A percentile compares a stretch with the other conserved stretches of the same genome.
phyloP scores from a whole-genome alignment of 805 yeast genomes.

The Saturnispora mendoncae region DNA sequence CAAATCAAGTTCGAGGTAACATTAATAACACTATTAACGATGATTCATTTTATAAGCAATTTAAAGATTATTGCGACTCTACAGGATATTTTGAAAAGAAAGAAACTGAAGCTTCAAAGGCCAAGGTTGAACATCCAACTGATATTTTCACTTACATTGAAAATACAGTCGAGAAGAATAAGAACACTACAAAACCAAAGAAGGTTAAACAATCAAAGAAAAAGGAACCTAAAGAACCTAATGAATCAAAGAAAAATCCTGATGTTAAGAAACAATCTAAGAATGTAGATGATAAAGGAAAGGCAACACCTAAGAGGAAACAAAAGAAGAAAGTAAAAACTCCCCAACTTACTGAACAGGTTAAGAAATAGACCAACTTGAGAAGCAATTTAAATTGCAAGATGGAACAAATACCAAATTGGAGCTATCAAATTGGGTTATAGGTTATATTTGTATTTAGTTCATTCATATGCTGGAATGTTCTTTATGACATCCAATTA shows the following conservation, averaged over 20 bases:
- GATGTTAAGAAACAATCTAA: neutral
- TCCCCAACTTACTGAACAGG: neutral
- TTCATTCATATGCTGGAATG: no score
- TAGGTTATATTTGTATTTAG: neutral
- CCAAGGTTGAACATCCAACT: no score
- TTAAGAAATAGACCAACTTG: neutral
- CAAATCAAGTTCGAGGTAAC: slow-evolving; percentile 4
- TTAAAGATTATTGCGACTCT: slow-evolving; percentile 3
- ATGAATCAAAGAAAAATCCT: neutral
- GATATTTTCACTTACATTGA: slow-evolving; percentile 1
- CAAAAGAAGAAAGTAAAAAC: slow-evolving; percentile 4
- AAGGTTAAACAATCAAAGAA: neutral
- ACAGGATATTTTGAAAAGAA: neutral
- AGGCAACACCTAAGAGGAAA: slow-evolving; percentile 6
- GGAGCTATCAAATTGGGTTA: no score
- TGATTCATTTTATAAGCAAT: slow-evolving; percentile 13
- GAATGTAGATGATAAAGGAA: slow-evolving; percentile 7
- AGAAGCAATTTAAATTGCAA: no score
- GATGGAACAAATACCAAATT: no score
- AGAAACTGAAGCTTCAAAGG: no score
- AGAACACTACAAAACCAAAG: neutral
- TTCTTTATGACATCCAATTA: no score
- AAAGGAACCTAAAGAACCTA: neutral
- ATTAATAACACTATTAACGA: slow-evolving; percentile 10
- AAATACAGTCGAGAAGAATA: neutral